phyloP scores from a whole-genome alignment of 2,329 filamentous ascomycete genomes.

The Colletotrichum endophyticum region DNA sequence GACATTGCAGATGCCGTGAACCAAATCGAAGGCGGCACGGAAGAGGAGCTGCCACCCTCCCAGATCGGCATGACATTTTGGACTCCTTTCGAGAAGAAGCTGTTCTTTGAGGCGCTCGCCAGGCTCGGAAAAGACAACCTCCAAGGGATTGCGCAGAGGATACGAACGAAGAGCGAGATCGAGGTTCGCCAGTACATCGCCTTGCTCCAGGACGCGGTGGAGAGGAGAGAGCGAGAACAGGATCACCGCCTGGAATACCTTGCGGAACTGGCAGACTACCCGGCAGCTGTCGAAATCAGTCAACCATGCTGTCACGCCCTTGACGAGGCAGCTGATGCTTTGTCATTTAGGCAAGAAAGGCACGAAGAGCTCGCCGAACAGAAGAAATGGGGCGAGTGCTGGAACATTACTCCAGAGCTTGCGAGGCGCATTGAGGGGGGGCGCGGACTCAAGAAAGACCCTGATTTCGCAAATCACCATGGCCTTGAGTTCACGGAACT shows the following conservation, averaged over 20 bases:
- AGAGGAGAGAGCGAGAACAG: conserved; percentile 40
- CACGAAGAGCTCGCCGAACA: conserved; percentile 66
- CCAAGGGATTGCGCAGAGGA: conserved; percentile 62
- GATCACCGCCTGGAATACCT: conserved; percentile 28
- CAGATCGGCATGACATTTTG: conserved; percentile 76
- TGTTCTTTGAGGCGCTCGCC: conserved; percentile 70
- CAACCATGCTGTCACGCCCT: conserved; percentile 68
- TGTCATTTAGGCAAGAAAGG: conserved; percentile 68
- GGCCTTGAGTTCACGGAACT: conserved; percentile 57
- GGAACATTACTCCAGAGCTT: conserved; percentile 63
- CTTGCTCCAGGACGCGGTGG: conserved; percentile 59
- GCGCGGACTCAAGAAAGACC: conserved; percentile 9
- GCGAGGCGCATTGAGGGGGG: conserved; percentile 27
- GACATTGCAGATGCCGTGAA: conserved; percentile 60
- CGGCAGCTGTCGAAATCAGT: conserved; percentile 76
- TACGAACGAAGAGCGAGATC: conserved; percentile 74
- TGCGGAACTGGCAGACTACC: conserved; percentile 61
- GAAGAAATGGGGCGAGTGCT: conserved; percentile 65
- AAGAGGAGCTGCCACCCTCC: conserved; percentile 41
- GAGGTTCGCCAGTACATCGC: conserved; percentile 76
- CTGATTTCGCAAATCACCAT: conserved; percentile 10
- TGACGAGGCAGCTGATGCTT: conserved; percentile 70
- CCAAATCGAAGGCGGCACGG: conserved; percentile 33
- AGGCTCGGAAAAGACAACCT: conserved; percentile 69
- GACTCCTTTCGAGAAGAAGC: conserved; percentile 72